These are phyloP conservation scores for Tulasnella calospora DNA, from an alignment of 768 basidiomycete species.

Conservation along the genomic window DNA sequence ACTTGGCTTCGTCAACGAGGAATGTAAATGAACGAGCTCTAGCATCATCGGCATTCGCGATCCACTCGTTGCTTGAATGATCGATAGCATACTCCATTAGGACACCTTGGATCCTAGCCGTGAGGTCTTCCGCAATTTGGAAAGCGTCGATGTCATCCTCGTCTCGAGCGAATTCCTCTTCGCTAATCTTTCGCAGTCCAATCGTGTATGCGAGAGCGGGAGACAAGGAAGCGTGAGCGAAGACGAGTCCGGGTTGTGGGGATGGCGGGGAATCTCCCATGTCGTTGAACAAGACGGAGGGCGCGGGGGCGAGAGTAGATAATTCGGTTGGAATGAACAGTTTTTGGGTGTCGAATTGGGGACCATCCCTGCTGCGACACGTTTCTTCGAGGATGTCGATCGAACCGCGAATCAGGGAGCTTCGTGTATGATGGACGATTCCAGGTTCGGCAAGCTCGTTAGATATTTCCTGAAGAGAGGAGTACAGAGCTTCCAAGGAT, in stretches of 20 bases:
- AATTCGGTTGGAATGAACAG: not conserved
- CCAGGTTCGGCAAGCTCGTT: not conserved
- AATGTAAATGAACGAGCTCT: conserved; percentile 43
- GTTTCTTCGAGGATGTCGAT: not conserved
- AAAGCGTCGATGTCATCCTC: conserved; percentile 35
- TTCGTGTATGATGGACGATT: not conserved
- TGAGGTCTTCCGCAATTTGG: conserved; percentile 45
- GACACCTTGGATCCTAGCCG: conserved; percentile 43
- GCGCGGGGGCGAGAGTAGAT: not conserved
- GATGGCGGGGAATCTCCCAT: not conserved
- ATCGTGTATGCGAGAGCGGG: conserved; percentile 26
- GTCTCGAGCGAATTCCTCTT: conserved; percentile 27
- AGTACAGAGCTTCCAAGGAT: not conserved
- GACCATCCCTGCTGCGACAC: not conserved
- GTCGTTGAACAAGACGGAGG: conserved; percentile 9
- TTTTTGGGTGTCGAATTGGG: not conserved
- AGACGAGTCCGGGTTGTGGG: not conserved
- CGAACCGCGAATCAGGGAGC: not conserved
- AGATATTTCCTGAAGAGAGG: not conserved
- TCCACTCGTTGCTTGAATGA: conserved; percentile 48
- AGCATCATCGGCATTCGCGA: conserved; percentile 54
- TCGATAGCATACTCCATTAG: conserved; percentile 43
- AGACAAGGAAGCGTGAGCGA: conserved; percentile 19
- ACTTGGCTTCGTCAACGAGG: conserved; percentile 38
- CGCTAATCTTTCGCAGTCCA: conserved; percentile 29